Conservation (phyloP, 2,329 filamentous ascomycete genomes). For the Dactylonectria estremocensis region DNA sequence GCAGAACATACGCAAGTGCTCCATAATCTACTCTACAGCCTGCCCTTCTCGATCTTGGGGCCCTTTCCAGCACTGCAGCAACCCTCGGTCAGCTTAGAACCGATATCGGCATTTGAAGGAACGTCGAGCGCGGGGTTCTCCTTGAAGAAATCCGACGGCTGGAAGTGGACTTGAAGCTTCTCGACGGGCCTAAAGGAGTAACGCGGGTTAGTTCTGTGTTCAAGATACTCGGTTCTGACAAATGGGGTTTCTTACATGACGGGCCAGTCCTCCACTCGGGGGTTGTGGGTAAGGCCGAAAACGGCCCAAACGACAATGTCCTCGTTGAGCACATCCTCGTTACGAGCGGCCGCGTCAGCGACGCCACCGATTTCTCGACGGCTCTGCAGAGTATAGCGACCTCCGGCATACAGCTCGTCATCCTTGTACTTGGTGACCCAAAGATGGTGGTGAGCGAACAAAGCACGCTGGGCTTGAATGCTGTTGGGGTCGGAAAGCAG, state of each 20-base stretch:
- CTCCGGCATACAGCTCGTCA: conserved; percentile 61
- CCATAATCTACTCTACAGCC: conserved; percentile 23
- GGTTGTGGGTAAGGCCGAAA: conserved; percentile 76
- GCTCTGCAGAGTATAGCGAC: conserved; percentile 62
- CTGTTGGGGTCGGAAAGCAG: conserved; percentile 59
- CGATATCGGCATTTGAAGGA: conserved; percentile 48
- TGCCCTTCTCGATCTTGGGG: conserved; percentile 24
- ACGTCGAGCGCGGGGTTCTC: conserved; percentile 64
- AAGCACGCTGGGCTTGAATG: conserved; percentile 57
- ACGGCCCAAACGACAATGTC: conserved; percentile 72
- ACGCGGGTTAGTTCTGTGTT: conserved; percentile 17
- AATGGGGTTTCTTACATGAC: conserved; percentile 67
- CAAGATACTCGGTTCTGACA: background rate
- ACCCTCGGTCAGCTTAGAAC: conserved; percentile 25
- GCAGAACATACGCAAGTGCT: background rate
- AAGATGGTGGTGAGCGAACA: conserved; percentile 61
- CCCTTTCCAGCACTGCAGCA: conserved; percentile 21
- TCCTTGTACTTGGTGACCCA: conserved; percentile 65
- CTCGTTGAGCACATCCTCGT: conserved; percentile 64
- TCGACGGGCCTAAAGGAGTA: conserved; percentile 57
- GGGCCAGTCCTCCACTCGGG: conserved; percentile 77
- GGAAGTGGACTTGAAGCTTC: conserved; percentile 60
- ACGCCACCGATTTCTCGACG: conserved; percentile 48
- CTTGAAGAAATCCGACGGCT: conserved; percentile 64
- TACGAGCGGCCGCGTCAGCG: conserved; percentile 57